These are phyloP conservation scores for Hymenoscyphus albidus DNA, from an alignment of 2,329 filamentous ascomycete species.

Conservation along the genomic window DNA sequence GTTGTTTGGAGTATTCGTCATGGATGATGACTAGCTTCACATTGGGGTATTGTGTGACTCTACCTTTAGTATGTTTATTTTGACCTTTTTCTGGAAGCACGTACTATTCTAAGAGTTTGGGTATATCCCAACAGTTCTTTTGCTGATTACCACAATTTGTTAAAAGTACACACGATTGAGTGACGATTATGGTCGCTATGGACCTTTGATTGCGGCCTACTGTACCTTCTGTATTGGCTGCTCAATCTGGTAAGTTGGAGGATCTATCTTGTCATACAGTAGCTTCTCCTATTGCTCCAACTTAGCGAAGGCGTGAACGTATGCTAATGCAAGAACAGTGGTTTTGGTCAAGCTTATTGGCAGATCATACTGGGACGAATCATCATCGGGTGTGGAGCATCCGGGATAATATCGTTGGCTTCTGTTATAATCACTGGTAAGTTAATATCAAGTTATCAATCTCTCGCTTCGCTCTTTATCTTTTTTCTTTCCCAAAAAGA, in stretches of 20 bases:
- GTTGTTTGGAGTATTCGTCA: slow-evolving; percentile 21
- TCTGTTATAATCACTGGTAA: slow-evolving; percentile 43
- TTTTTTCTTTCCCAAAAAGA: neutral
- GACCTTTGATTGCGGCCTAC: slow-evolving; percentile 48
- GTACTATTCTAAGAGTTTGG: too few relatives aligned
- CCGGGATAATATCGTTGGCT: slow-evolving; percentile 47
- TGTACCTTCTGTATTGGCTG: slow-evolving; percentile 36
- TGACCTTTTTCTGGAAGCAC: neutral
- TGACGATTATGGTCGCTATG: slow-evolving; percentile 51
- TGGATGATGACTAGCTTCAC: slow-evolving; percentile 27
- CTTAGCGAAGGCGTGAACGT: slow-evolving; percentile 30
- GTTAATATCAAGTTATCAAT: slow-evolving; percentile 36
- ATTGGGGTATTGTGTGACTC: slow-evolving; percentile 23
- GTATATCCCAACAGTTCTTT: neutral
- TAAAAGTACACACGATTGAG: slow-evolving; percentile 43
- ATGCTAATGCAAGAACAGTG: slow-evolving; percentile 32
- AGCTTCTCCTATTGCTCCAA: neutral
- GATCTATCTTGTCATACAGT: slow-evolving; percentile 2
- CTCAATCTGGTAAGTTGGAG: slow-evolving; percentile 36
- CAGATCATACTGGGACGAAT: slow-evolving; percentile 48
- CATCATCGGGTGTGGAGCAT: slow-evolving; percentile 48
- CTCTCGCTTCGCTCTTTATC: neutral
- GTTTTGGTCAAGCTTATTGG: slow-evolving; percentile 43
- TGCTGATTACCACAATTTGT: neutral
- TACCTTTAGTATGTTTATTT: slow-evolving; percentile 10